Evolutionary conservation across 305 asterid species (phyloP).

Genomic region (Galium porrigens): DNA sequence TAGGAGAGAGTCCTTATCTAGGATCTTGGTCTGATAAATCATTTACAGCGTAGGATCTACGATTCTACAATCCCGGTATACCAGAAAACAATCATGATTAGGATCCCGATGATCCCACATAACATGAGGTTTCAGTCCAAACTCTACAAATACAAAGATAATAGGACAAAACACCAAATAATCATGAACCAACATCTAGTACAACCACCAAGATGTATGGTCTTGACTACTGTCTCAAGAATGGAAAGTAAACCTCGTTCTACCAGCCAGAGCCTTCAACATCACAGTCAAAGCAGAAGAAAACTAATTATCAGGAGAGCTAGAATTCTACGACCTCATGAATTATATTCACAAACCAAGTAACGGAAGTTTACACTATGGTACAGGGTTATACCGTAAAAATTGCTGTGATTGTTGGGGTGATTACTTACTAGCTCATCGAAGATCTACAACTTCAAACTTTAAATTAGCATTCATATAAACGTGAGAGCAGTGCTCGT

Average conservation of each 20-base stretch:
- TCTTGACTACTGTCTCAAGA: background rate
- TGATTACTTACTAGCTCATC: conserved; percentile 25
- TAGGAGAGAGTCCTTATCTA: too few species aligned
- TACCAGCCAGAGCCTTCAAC: background rate
- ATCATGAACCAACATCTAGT: background rate
- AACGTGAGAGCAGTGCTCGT: conserved; percentile 88
- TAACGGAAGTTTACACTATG: background rate
- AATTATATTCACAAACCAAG: conserved; percentile 5
- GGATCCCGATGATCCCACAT: background rate
- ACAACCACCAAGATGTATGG: background rate
- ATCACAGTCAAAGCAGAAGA: background rate
- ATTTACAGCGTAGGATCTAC: background rate
- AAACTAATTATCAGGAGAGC: background rate
- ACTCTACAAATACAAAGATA: background rate
- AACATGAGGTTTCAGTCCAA: background rate
- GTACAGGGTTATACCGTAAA: background rate
- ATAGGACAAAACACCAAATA: background rate
- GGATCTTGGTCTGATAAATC: background rate
- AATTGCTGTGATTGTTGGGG: background rate
- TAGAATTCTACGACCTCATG: background rate
- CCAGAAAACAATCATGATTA: too few species aligned
- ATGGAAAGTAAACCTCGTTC: background rate
- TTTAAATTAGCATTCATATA: conserved; percentile 57
- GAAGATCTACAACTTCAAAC: conserved; percentile 79
- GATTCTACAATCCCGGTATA: too few species aligned